phyloP scores from a whole-genome alignment of 1,139 yeast genomes.

The Geotrichum citri-aurantii region DNA sequence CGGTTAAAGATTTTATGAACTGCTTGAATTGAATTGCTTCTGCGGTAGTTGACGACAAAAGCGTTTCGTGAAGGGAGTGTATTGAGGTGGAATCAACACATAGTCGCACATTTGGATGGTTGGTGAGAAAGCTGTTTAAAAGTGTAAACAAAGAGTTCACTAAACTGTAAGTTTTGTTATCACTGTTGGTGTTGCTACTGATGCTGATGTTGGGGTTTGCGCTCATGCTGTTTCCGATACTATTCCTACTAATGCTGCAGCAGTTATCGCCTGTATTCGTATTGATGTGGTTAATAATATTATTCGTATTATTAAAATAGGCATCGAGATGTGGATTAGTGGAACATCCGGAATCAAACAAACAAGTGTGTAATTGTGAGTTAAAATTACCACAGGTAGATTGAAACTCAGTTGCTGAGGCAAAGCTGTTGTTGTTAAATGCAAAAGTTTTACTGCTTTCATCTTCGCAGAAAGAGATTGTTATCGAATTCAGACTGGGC shows the following conservation, averaged over 20 bases:
- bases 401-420: neutral
- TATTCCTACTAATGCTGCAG: too few species aligned
- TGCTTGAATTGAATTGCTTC: neutral
- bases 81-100: neutral
- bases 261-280: neutral
- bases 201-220: neutral
- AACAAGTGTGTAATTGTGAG: neutral
- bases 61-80: neutral
- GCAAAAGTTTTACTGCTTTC: neutral
- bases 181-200: neutral
- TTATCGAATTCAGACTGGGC: neutral
- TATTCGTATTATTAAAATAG: neutral
- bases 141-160: neutral
- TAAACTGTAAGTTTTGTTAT: neutral
- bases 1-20: neutral
- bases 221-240: neutral
- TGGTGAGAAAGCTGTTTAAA: neutral
- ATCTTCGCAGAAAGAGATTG: neutral
- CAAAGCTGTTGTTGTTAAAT: neutral
- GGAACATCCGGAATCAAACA: neutral
- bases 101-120: neutral
- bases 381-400: neutral
- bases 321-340: neutral
- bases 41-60: neutral
- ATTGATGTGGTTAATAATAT: neutral